Percentiles rank a stretch among this genome's conserved stretches.
Evolutionary conservation across 129 eudicot species (phyloP).

Genomic region (Flaveria brownii): DNA sequence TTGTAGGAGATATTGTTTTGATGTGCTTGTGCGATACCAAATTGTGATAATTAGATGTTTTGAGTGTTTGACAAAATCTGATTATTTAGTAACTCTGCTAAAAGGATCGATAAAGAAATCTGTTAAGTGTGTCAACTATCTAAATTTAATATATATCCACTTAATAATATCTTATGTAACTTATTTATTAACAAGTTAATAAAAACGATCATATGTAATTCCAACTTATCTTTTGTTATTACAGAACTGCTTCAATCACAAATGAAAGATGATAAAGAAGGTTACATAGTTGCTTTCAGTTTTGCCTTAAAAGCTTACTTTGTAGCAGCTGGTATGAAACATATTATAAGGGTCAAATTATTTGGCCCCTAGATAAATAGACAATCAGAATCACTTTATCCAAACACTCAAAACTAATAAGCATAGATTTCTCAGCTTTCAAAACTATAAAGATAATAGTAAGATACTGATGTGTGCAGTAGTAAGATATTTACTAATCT

Average conservation of each 20-base stretch:
- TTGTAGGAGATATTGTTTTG: background rate
- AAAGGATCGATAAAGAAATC: background rate
- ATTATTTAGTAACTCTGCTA: background rate
- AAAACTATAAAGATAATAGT: background rate
- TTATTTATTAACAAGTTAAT: background rate
- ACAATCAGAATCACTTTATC: background rate
- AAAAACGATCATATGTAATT: constrained; percentile 4
- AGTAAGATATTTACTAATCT: constrained; percentile 1
- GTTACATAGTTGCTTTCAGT: background rate
- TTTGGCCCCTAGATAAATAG: background rate
- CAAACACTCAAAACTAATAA: background rate
- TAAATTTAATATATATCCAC: background rate
- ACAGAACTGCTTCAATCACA: background rate
- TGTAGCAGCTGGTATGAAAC: background rate
- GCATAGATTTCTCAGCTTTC: background rate
- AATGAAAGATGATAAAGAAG: background rate
- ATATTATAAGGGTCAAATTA: background rate
- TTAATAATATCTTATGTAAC: background rate
- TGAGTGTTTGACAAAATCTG: background rate
- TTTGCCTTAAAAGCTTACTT: background rate
- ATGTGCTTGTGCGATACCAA: background rate
- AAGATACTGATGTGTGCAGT: background rate
- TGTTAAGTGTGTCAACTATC: background rate
- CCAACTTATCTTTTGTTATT: background rate
- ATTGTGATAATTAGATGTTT: background rate